Evolutionary conservation across 495 filamentous ascomycete species (phyloP).

Genomic region (Pseudoneurospora amorphoporcata): DNA sequence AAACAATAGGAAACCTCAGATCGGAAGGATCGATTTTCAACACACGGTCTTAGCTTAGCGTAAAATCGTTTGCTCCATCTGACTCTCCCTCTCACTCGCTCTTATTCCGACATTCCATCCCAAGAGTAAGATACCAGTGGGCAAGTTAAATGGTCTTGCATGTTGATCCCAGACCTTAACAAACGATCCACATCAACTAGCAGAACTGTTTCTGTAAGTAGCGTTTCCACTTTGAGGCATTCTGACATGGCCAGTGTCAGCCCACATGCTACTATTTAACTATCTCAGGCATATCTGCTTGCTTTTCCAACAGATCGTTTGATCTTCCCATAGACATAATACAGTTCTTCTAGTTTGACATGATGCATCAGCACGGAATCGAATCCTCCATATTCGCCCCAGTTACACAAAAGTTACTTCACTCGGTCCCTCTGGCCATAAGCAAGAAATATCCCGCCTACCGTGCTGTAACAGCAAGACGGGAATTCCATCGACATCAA

Average conservation of each 20-base stretch:
- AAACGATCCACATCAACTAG: not conserved
- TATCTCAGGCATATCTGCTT: not conserved
- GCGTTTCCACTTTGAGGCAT: not conserved
- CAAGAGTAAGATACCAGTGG: not conserved
- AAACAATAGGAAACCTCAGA: not conserved
- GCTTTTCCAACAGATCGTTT: too few relatives aligned
- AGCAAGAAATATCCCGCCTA: not conserved
- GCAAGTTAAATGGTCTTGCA: too few relatives aligned
- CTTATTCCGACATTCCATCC: not conserved
- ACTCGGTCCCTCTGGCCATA: not conserved
- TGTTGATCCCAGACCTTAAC: not conserved
- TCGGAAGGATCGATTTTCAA: not conserved
- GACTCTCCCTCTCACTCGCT: too few relatives aligned
- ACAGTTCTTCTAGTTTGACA: not conserved
- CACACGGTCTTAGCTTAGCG: not conserved
- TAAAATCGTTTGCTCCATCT: not conserved
- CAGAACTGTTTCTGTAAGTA: not conserved
- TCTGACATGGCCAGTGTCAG: not conserved
- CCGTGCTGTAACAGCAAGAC: not conserved
- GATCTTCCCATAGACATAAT: not conserved
- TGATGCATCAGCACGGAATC: not conserved
- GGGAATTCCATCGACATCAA: not conserved
- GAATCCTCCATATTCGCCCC: not conserved
- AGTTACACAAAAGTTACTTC: not conserved
- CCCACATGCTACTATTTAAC: not conserved